Evolutionary conservation across 768 basidiomycete genomes (phyloP), one percentile per base, ranked within the genome.

Genomic region (Boletellus sp.): DNA sequence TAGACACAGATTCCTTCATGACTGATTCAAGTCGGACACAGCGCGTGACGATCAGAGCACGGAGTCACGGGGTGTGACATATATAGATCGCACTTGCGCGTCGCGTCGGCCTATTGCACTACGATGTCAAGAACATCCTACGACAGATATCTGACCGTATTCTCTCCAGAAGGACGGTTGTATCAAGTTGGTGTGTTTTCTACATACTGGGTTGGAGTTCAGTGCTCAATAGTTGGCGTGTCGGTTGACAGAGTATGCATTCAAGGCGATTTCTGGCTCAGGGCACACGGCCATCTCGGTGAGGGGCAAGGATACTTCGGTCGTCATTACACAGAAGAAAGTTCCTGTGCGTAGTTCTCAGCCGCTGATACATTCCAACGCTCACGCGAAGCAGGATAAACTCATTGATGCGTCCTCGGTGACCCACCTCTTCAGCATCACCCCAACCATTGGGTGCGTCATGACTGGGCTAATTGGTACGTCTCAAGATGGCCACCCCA

Each of bases 281-380:
- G 95, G 94, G 1, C 92, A 97, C 63, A 98, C 96, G 2, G 84
- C 95, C 1, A 79, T 99, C 44, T 80, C 94, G 16, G 88, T 98
- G 39, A 76, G 95, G 62, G 96, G 96, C 16, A 90, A 90, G 69
- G 94, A 98, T 60, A 95, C 94, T 6, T 79, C 87, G 5, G 94
- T 98, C 8, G 89, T 97, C 36, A 94, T 99, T 60, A 97, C 95
- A 19, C 96, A 98, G 75, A 93, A 93, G 75, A 98, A 98, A 76
- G 87, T 99, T 33, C 93, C 96, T 23, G 95, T 97, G 62, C 58
- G 90, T 80, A 22, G 24, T 44, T 37, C 17, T 33, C 19, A 15
- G 20, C 36, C 34, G 31, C 7, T 9, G n/a, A 17, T 37, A n/a
- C 15, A 13, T 36, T n/a, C 24, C 32, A 2, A 34, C 35, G 26